Evolutionary conservation across 805 yeast species (phyloP), one percentile per base, ranked within the genome.

Genomic region (Pichia sporocuriosa): DNA sequence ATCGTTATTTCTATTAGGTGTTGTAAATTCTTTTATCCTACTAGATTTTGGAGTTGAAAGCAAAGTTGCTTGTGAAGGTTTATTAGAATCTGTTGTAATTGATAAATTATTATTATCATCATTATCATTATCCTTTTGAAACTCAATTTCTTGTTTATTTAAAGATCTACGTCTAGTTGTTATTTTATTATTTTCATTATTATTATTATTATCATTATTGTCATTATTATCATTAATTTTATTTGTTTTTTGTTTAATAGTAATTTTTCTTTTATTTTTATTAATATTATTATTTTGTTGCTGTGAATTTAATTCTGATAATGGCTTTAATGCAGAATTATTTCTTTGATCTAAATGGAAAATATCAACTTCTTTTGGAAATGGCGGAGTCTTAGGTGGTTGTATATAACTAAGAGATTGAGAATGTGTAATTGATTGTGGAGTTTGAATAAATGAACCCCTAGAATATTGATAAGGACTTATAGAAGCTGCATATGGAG

Each of bases 381-480:
- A n/a, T n/a, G 65, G 62, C 19, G 65, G 66, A 5, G 64, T 55
- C 24, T 47, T 54, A 22, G 63, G 62, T 4, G 56, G 53, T 31
- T 55, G 56, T n/a, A 41, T 43, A n/a, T n/a, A n/a, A n/a, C n/a
- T n/a, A 38, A 33, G 48, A 19, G 40, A 40, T 17, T 43, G 43
- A 45, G 29, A 33, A 32, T 25, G 10, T 38, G 30, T 13, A 19
- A 24, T 24, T 15, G 30, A 19, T 6, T 35, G 52, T 25, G 50
- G 54, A 22, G 50, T 46, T 43, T 45, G 54, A 19, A 40, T 39
- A 20, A 38, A 21, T 11, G 48, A 21, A 23, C 41, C 38, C 23
- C 29, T 44, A 17, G 36, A 48, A 41, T 35, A 50, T 5, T 53
- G 51, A 29, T 43, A 45, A 11, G 59, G 56, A 32, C 54, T 49